phyloP scores from a whole-genome alignment of 176 grass and related monocot species.

The Triticum dicoccoides region DNA sequence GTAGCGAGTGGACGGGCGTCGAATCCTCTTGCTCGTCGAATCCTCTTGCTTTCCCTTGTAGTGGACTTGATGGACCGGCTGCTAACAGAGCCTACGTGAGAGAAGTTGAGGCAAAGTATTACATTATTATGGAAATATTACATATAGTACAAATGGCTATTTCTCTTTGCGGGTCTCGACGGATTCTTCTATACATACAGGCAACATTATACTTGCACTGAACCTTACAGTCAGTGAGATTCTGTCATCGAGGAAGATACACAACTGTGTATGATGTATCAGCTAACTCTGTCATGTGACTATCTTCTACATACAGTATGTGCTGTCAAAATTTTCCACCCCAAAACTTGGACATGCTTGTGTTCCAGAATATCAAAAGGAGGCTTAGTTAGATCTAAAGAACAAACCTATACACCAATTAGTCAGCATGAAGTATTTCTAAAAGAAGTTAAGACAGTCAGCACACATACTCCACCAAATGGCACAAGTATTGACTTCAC shows the following conservation, averaged over 20 bases:
- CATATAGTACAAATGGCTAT: neutral
- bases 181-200: neutral
- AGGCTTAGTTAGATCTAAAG: neutral
- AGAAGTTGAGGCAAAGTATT: no score
- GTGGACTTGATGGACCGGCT: no score
- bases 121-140: no score
- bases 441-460: neutral
- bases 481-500: neutral
- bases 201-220: slow-evolving; percentile 12
- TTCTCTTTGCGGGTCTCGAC: neutral
- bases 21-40: no score
- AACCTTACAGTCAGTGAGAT: neutral
- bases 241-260: neutral
- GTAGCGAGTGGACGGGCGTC: no score
- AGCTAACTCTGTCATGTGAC: neutral
- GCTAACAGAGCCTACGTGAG: no score
- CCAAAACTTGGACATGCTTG: slow-evolving; percentile 27
- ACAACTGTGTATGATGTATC: neutral
- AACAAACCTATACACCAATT: slow-evolving; percentile 4
- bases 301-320: slow-evolving; percentile 25
- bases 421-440: slow-evolving; percentile 5
- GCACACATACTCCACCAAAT: slow-evolving; percentile 5
- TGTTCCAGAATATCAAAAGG: slow-evolving; percentile 4
- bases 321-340: slow-evolving; percentile 25
- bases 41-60: no score